These are phyloP conservation scores for Petrea volubilis DNA, from an alignment of 257 asterid genomes.

Conservation along the genomic window DNA sequence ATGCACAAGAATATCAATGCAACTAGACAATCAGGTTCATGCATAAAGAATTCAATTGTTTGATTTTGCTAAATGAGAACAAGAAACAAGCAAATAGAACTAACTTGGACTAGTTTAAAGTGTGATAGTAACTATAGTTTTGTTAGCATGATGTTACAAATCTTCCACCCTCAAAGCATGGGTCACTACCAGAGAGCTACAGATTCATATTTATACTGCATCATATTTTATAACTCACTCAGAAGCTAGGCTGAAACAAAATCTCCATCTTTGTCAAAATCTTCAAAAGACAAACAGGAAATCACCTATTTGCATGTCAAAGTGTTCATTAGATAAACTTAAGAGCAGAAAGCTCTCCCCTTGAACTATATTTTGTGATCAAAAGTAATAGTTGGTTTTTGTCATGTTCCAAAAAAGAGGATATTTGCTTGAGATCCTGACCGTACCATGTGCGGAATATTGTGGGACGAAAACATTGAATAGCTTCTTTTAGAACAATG, in stretches of 20 bases:
- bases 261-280: neutral
- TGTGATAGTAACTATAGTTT: neutral
- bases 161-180: neutral
- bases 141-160: neutral
- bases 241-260: neutral
- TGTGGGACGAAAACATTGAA: neutral
- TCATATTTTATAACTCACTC: neutral
- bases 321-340: neutral
- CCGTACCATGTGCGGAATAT: neutral
- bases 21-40: conserved; percentile 4
- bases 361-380: neutral
- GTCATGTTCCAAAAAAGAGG: neutral
- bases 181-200: neutral
- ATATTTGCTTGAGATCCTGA: conserved; percentile 8
- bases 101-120: neutral
- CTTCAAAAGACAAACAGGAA: neutral
- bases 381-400: neutral
- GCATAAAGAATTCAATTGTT: neutral
- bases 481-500: too few relatives aligned
- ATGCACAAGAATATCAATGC: conserved; percentile 11
- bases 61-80: neutral
- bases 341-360: neutral
- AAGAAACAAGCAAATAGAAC: conserved; percentile 8
- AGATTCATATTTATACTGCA: neutral
- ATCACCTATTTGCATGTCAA: neutral